Evolutionary conservation across 495 filamentous ascomycete species (phyloP).

Genomic region (Aspergillus funiculosus): DNA sequence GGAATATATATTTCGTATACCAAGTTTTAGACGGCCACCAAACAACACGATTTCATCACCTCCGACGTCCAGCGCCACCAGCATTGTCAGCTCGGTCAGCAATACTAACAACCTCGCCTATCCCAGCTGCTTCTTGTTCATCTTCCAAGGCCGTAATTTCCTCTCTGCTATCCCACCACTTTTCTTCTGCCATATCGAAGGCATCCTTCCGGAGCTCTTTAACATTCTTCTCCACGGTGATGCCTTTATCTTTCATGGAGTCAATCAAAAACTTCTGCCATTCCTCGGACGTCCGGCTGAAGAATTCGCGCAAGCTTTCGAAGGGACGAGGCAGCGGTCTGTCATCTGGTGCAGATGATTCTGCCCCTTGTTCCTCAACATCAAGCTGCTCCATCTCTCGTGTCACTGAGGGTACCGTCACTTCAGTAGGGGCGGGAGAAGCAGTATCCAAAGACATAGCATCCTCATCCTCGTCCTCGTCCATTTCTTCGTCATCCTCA

Average conservation of each 20-base stretch:
- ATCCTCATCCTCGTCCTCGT: conserved; percentile 37
- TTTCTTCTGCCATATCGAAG: conserved; percentile 84
- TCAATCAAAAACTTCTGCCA: conserved; percentile 86
- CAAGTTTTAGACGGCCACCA: background rate
- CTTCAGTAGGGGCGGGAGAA: conserved; percentile 33
- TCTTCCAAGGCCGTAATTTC: conserved; percentile 91
- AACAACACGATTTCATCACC: too few relatives aligned
- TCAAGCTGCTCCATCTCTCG: conserved; percentile 61
- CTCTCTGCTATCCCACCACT: conserved; percentile 98
- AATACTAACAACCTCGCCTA: conserved; percentile 88
- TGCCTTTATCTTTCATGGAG: conserved; percentile 53
- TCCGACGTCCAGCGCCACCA: conserved; percentile 53
- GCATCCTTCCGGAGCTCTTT: conserved; percentile 90
- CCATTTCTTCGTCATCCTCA: conserved; percentile 59
- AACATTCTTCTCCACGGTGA: conserved; percentile 52
- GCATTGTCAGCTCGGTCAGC: conserved; percentile 57
- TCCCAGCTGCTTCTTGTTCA: conserved; percentile 92
- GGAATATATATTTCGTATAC: conserved; percentile 4
- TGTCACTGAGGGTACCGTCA: conserved; percentile 35
- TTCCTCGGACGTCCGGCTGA: conserved; percentile 73
- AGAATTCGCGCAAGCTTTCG: conserved; percentile 88
- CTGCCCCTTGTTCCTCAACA: conserved; percentile 49
- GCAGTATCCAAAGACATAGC: conserved; percentile 37
- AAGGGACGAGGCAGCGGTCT: conserved; percentile 68
- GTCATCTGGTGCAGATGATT: conserved; percentile 41